Conservation (phyloP, 2,329 filamentous ascomycete species). For the Neurospora sp. region DNA sequence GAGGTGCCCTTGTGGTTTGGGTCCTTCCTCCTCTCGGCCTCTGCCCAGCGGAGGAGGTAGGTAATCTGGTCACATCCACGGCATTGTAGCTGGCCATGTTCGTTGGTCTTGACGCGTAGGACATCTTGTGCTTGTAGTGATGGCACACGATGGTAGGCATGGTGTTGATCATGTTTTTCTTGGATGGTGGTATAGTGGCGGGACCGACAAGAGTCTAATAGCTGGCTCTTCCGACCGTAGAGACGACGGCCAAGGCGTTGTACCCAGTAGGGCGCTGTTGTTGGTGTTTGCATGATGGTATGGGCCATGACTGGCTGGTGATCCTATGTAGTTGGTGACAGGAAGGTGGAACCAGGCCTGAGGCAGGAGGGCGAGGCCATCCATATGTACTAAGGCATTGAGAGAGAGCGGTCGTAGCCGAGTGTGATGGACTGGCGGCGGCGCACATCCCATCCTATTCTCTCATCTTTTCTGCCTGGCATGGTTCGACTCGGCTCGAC, state of each 20-base stretch:
- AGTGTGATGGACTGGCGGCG: neutral
- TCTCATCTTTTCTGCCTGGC: neutral
- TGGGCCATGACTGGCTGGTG: neutral
- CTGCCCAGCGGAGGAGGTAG: constrained; percentile 16
- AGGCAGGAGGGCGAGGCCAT: neutral
- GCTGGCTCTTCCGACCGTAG: neutral
- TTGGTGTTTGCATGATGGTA: neutral
- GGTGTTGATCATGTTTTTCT: neutral
- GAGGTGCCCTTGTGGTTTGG: constrained; percentile 11
- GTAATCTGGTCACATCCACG: constrained; percentile 13
- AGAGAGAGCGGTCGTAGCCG: neutral
- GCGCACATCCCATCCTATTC: neutral
- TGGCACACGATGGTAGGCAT: neutral
- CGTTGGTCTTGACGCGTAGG: constrained; percentile 9
- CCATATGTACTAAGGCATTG: neutral
- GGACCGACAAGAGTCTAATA: neutral
- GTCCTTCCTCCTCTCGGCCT: constrained; percentile 13
- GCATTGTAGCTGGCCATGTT: constrained; percentile 13
- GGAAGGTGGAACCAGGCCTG: neutral
- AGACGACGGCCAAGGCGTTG: neutral
- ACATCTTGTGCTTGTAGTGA: constrained; percentile 2
- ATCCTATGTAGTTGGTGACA: neutral
- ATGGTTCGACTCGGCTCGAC: neutral
- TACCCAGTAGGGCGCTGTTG: neutral
- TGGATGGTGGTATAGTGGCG: neutral